Evolutionary conservation across 140 eudicot genomes (phyloP).

Genomic region (Erigeron philadelphicus): DNA sequence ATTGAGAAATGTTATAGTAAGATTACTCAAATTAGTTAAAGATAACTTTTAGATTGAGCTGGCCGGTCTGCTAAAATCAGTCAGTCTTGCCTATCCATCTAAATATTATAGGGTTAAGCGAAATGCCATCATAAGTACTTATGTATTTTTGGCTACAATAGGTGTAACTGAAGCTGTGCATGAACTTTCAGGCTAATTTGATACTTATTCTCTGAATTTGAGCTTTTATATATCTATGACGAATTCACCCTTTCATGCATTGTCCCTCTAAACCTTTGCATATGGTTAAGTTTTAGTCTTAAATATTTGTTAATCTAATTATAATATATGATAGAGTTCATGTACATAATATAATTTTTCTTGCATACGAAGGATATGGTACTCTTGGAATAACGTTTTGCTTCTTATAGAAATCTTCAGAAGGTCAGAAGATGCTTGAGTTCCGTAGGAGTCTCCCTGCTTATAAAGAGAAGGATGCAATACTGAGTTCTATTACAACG

Average conservation of each 20-base stretch:
- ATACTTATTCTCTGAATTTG: too few relatives aligned
- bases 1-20: background rate
- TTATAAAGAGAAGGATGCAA: constrained; percentile 68
- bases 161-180: background rate
- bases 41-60: background rate
- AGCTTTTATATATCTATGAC: background rate
- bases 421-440: constrained; percentile 65
- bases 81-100: background rate
- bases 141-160: background rate
- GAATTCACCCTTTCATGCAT: background rate
- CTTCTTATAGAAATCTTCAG: constrained; percentile 54
- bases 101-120: background rate
- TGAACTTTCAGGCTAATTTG: background rate
- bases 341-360: background rate
- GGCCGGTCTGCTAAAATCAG: background rate
- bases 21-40: background rate
- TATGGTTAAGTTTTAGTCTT: background rate
- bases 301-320: background rate
- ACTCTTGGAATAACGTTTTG: constrained; percentile 5
- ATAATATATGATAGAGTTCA: too few relatives aligned
- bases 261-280: background rate
- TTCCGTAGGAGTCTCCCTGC: constrained; percentile 78
- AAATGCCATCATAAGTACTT: background rate
- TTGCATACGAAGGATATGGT: constrained; percentile 13
- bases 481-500: constrained; percentile 52